Evolutionary conservation across 352 stramenopile genomes (phyloP).

Genomic region (Phytophthora colocasiae): DNA sequence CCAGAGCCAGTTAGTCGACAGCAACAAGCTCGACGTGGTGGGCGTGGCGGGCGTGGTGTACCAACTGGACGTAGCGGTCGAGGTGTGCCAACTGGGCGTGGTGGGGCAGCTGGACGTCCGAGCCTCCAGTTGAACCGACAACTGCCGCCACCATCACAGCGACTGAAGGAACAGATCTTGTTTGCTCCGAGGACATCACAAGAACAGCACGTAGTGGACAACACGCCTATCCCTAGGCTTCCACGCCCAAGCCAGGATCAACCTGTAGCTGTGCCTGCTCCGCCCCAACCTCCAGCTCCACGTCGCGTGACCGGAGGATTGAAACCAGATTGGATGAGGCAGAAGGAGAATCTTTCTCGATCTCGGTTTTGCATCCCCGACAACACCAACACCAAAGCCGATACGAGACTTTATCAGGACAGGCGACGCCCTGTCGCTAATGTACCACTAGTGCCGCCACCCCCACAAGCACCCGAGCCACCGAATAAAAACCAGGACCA

Average conservation of each 20-base stretch:
- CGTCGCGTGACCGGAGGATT: slow-evolving; percentile 45
- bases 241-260: slow-evolving; percentile 3
- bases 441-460: slow-evolving; percentile 15
- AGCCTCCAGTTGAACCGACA: slow-evolving; percentile 29
- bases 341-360: slow-evolving; percentile 62
- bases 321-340: slow-evolving; percentile 78
- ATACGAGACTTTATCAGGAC: slow-evolving; percentile 57
- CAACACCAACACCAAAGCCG: slow-evolving; percentile 52
- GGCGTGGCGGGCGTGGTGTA: slow-evolving; percentile 30
- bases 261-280: slow-evolving; percentile 9
- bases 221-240: slow-evolving; percentile 40
- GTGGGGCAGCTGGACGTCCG: slow-evolving; percentile 28
- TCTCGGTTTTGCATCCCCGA: slow-evolving; percentile 73
- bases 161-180: slow-evolving; percentile 19
- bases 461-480: slow-evolving; percentile 16
- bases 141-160: slow-evolving; percentile 27
- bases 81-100: slow-evolving; percentile 18
- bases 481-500: slow-evolving; percentile 40
- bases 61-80: too few relatives aligned
- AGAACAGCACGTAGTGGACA: slow-evolving; percentile 26
- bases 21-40: slow-evolving; percentile 40
- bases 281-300: slow-evolving; percentile 11
- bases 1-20: slow-evolving; percentile 29
- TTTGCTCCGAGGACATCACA: slow-evolving; percentile 4
- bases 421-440: slow-evolving; percentile 33